phyloP scores from a whole-genome alignment of 768 basidiomycete species.

The Imleria badia region DNA sequence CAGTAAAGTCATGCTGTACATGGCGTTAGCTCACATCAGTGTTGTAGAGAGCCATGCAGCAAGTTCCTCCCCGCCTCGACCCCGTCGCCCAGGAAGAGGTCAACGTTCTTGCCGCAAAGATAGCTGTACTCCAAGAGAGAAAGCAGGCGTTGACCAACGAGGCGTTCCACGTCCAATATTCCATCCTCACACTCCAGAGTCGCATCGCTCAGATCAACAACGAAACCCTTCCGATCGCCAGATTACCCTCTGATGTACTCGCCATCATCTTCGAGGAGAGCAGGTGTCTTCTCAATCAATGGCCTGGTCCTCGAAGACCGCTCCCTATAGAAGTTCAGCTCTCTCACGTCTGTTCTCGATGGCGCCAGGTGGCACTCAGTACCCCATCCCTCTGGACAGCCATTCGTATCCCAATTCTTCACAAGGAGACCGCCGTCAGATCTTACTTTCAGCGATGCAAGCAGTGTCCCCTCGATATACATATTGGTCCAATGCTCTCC shows the following conservation, averaged over 20 bases:
- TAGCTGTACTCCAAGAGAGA: slow-evolving; percentile 22
- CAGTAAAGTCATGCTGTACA: slow-evolving; percentile 19
- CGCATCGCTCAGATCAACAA: slow-evolving; percentile 34
- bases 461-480: slow-evolving; percentile 32
- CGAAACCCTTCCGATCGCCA: slow-evolving; percentile 29
- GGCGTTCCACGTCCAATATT: slow-evolving; percentile 25
- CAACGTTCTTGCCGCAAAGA: slow-evolving; percentile 19
- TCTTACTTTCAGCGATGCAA: slow-evolving; percentile 33
- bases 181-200: slow-evolving; percentile 31
- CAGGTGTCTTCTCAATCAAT: slow-evolving; percentile 26
- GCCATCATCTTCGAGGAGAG: slow-evolving; percentile 36
- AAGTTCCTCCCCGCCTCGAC: slow-evolving; percentile 12
- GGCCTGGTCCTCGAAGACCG: slow-evolving; percentile 29
- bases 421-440: slow-evolving; percentile 26
- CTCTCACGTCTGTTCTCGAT: slow-evolving; percentile 35
- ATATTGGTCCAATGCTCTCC: slow-evolving; percentile 30
- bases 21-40: slow-evolving; percentile 18
- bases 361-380: slow-evolving; percentile 36
- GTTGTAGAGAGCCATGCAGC: slow-evolving; percentile 22
- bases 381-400: slow-evolving; percentile 37
- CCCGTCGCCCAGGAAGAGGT: slow-evolving; percentile 28
- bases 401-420: slow-evolving; percentile 33
- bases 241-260: slow-evolving; percentile 32
- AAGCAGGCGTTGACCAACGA: slow-evolving; percentile 23
- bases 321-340: slow-evolving; percentile 35